Evolutionary conservation across 2,329 filamentous ascomycete species (phyloP).

Genomic region (Nannizziopsis barbatae): DNA sequence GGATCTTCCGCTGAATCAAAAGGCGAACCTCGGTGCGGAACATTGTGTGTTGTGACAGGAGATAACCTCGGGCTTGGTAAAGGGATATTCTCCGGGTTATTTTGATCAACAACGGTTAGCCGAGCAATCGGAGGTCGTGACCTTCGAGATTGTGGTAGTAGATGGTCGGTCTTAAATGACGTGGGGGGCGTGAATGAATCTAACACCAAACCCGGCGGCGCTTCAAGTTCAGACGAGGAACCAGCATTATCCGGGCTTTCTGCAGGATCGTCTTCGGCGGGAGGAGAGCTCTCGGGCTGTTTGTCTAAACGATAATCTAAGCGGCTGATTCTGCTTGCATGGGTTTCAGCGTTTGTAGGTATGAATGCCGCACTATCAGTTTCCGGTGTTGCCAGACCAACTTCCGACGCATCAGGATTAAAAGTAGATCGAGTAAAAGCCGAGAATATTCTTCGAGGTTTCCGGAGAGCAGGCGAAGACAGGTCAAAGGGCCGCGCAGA

Average conservation of each 20-base stretch:
- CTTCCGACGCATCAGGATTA: conserved; percentile 19
- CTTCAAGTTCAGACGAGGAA: conserved; percentile 15
- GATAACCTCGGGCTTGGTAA: conserved; percentile 90
- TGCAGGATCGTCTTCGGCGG: not conserved
- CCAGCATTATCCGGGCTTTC: not conserved
- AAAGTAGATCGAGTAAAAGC: conserved; percentile 11
- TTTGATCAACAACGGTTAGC: conserved; percentile 9
- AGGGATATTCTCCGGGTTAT: conserved; percentile 58
- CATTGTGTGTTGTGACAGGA: conserved; percentile 68
- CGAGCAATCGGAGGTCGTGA: conserved; percentile 29
- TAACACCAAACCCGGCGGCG: conserved; percentile 10
- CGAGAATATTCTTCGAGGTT: conserved; percentile 18
- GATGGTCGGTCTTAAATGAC: not conserved
- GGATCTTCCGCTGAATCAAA: conserved; percentile 32
- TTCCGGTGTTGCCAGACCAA: conserved; percentile 33
- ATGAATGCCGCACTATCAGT: conserved; percentile 27
- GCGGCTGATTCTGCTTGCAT: not conserved
- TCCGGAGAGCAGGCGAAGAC: conserved; percentile 41
- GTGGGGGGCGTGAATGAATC: not conserved
- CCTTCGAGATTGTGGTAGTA: conserved; percentile 15
- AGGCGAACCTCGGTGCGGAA: conserved; percentile 33
- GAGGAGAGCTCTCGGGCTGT: not conserved
- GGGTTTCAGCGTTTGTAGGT: not conserved
- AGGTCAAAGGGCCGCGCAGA: conserved; percentile 33
- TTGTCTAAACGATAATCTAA: not conserved